Base-by-base conservation (phyloP, 2,329 filamentous ascomycete genomes). In the Leptographium radiaticola region DNA sequence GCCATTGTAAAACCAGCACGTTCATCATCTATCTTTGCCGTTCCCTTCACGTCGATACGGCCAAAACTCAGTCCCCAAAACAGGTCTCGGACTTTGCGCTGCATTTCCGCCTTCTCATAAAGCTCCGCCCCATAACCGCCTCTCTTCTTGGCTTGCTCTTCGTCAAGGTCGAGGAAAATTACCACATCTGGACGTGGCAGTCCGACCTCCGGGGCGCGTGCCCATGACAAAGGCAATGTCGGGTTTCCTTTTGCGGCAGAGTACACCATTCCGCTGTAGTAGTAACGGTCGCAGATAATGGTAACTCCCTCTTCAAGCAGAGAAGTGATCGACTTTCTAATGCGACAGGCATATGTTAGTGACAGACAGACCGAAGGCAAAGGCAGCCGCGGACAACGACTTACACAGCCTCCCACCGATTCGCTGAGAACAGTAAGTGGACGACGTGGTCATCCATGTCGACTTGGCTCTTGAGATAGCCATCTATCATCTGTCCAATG, bases 241-340 rank as follows among this genome's bases (percentile, higher is more conserved):
- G 83, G 79, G 60, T 87, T 88, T 46, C 80, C 75, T 66, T 97
- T 97, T 4, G 93, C 91, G 0, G 89, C 88, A 30, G 84, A 89
- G 71, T 97, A 98, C 50, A 96, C 89, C 55, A 90, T 87, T 53
- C 93, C 93, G 20, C 87, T 93, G 72, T 95, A 91, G 66, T 94
- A 95, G 71, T 97, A 98, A 49, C 93, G 83, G 68, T 98, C 93
- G 60, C 91, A 83, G 42, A 98, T 74, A 36, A 98, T 76, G 0
- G 81, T 93, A 20, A 76, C 83, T 10, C 91, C 90, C 1, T 73
- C 67, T 1, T 73, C 70, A 7, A 96, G 68, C 7, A 79, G 71
- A 1, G 68, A 54, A 18, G 72, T 64, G 47, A 84, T 83, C 50
- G 69, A 69, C 59, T 73, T 70, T 2, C 77, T 80, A 56, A 20